Base-by-base conservation (phyloP, 306 rosid species). In the Medicago arabica region DNA sequence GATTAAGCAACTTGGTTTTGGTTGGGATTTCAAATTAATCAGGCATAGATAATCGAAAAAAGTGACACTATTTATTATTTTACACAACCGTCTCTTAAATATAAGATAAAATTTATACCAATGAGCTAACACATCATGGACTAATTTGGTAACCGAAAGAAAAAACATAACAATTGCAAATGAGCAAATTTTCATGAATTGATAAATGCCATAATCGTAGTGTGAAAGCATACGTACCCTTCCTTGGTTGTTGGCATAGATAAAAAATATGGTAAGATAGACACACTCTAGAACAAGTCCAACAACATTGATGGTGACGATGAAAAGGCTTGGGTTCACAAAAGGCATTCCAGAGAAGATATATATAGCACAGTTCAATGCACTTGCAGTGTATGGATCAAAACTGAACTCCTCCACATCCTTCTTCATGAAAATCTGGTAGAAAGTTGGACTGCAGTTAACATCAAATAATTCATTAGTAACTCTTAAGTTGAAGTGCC, bases 291-390 rank as follows among this genome's bases (percentile, higher is more conserved):
- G 39, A 0, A 7, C 81, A 18, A 93, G 84, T 28, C 34, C 34
- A 28, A 28, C 34, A 3, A 0, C 34, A 28, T 28, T 93, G 28
- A 89, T 89, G 16, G 92, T 84, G 75, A 85, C 31, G 0, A 91
- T 92, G n/a, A 93, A 82, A 69, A 75, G 18, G 76, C 92, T 43
- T 1, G 96, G 93, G 51, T 88, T 91, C 57, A 93, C 89, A 66
- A 91, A 85, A 8, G 98, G 98, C 88, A 91, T 2, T n/a, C 98
- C 98, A 53, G 91, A 93, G 40, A 88, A 82, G 4, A 85, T 58
- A 97, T 97, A 93, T 8, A 81, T 82, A 4, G 90, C 55, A 83
- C 98, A 93, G 66, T 91, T 93, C 16, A 93, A 39, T 0, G 80
- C 66, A 0, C 92, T 84, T 1, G 92, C 96, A 7, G 88, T 2